Percentiles rank a stretch among this genome's conserved stretches.
Conservation (phyloP, 441 rosid species). For the Erodium moschatum region DNA sequence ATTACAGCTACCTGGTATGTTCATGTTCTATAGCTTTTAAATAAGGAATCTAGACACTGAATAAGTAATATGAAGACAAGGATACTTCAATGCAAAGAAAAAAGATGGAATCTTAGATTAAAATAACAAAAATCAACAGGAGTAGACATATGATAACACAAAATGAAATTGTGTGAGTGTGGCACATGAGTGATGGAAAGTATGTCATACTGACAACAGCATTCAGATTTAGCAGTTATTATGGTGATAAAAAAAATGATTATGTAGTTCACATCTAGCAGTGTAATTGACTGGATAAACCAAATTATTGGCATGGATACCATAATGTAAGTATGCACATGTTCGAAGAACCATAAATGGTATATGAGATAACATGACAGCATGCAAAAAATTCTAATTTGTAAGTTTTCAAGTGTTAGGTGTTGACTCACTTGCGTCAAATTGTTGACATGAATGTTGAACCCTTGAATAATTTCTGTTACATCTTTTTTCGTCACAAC, state of each 20-base stretch:
- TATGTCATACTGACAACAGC: slow-evolving; percentile 1
- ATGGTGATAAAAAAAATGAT: neutral
- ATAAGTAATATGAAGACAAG: neutral
- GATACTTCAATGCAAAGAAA: neutral
- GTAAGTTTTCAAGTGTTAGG: slow-evolving; percentile 13
- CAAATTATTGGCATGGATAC: neutral
- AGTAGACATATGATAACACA: neutral
- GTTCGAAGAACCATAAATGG: neutral
- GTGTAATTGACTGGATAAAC: neutral
- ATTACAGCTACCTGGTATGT: neutral
- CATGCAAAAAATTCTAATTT: slow-evolving; percentile 1
- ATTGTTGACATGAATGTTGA: slow-evolving; percentile 94
- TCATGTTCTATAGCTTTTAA: slow-evolving; percentile 5
- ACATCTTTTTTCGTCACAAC: slow-evolving; percentile 54
- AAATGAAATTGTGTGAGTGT: neutral
- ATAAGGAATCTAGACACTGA: neutral
- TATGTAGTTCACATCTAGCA: neutral
- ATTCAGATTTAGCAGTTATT: neutral
- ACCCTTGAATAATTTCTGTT: slow-evolving; percentile 49
- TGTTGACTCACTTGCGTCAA: slow-evolving; percentile 67
- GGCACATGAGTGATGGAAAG: neutral
- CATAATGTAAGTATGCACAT: neutral
- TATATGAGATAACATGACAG: neutral
- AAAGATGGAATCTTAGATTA: neutral
- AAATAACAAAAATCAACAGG: neutral